Evolutionary conservation across 202 grass and related monocot genomes (phyloP).

Genomic region (Thinopyrum obtusiflorum): DNA sequence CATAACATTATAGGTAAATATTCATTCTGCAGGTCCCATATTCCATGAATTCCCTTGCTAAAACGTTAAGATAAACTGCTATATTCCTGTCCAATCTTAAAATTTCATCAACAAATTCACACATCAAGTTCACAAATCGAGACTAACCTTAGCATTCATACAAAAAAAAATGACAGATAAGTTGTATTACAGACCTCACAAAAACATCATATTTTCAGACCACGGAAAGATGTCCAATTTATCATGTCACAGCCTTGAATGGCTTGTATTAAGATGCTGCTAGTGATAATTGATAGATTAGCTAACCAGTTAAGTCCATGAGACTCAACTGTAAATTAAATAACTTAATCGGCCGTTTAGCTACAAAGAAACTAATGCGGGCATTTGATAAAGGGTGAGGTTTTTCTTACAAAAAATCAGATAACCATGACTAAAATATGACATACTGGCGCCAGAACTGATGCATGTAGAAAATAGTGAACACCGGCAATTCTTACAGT

Average conservation of each 20-base stretch:
- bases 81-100: neutral
- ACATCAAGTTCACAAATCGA: neutral
- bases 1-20: neutral
- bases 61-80: constrained; percentile 7
- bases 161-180: constrained; percentile 1
- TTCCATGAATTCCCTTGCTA: constrained; percentile 13
- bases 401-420: neutral
- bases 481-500: neutral
- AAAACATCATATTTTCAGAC: neutral
- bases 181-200: constrained; percentile 18
- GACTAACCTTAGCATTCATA: neutral
- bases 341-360: neutral
- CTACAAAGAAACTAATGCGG: neutral
- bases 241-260: neutral
- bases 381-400: neutral
- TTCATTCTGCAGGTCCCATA: neutral
- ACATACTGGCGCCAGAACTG: neutral
- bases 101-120: neutral
- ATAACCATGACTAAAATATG: neutral
- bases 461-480: constrained; percentile 19
- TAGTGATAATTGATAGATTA: neutral
- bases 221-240: neutral
- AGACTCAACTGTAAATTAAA: neutral
- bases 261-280: neutral
- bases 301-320: neutral